phyloP scores from a whole-genome alignment of 345 rosid species.

The Dipteronia sinensis region DNA sequence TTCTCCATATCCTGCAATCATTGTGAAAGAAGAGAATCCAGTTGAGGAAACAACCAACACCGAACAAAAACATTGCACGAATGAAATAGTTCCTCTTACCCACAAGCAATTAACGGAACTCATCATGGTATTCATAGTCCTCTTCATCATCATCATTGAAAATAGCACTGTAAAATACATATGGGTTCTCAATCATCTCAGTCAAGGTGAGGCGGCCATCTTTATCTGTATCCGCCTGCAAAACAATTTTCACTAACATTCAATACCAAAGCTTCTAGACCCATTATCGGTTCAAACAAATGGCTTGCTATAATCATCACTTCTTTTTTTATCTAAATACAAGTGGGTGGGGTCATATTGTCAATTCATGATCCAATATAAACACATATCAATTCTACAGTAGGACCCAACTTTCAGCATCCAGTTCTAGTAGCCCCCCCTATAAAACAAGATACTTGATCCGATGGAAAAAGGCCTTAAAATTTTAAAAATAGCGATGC shows the following conservation, averaged over 20 bases:
- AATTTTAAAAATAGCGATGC: not conserved
- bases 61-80: not conserved
- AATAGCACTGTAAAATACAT: slow-evolving; percentile 89
- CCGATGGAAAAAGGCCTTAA: not conserved
- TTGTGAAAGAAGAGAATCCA: not conserved
- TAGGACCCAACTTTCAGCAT: too few relatives aligned
- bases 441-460: not conserved
- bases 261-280: not conserved
- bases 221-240: slow-evolving; percentile 89
- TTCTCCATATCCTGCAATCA: slow-evolving; percentile 25
- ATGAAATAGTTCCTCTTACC: slow-evolving; percentile 22
- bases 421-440: too few relatives aligned
- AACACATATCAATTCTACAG: too few relatives aligned
- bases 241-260: slow-evolving; percentile 13
- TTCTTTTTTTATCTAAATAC: not conserved
- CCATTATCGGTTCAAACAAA: not conserved
- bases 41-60: not conserved
- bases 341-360: not conserved
- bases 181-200: slow-evolving; percentile 94
- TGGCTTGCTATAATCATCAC: not conserved
- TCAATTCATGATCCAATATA: not conserved
- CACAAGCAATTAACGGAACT: slow-evolving; percentile 63
- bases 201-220: slow-evolving; percentile 72
- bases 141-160: slow-evolving; percentile 80
- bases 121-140: slow-evolving; percentile 69